Conservation (phyloP, 257 asterid species). For the Solanum peruvianum region DNA sequence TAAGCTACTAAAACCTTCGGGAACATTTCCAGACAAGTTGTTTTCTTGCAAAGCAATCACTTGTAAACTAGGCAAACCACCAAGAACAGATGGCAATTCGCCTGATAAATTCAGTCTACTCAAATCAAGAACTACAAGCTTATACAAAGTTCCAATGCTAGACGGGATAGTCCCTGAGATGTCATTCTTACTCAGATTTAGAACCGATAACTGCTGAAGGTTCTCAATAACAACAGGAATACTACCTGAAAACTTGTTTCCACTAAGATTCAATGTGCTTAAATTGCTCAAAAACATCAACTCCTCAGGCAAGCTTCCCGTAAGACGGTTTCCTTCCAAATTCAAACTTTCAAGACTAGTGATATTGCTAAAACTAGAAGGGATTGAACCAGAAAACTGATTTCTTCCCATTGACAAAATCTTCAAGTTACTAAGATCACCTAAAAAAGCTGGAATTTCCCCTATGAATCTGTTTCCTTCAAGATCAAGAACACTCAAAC, state of each 20-base stretch:
- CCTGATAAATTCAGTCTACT: slow-evolving; percentile 56
- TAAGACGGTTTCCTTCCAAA: slow-evolving; percentile 30
- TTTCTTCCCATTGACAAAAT: slow-evolving; percentile 40
- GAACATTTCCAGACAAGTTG: slow-evolving; percentile 39
- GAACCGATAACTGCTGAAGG: slow-evolving; percentile 30
- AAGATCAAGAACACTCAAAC: slow-evolving; percentile 41
- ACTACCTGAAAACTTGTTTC: slow-evolving; percentile 42
- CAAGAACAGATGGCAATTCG: slow-evolving; percentile 38
- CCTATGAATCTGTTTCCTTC: slow-evolving; percentile 43
- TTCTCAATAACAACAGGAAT: slow-evolving; percentile 34
- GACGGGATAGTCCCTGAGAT: slow-evolving; percentile 38
- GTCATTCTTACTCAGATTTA: slow-evolving; percentile 49
- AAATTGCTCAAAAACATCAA: slow-evolving; percentile 36
- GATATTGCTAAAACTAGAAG: slow-evolving; percentile 27
- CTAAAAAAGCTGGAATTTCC: slow-evolving; percentile 28
- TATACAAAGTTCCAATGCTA: slow-evolving; percentile 48
- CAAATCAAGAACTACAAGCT: slow-evolving; percentile 42
- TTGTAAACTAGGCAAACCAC: slow-evolving; percentile 59
- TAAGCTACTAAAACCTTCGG: slow-evolving; percentile 66
- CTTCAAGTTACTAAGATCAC: slow-evolving; percentile 22
- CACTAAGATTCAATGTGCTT: slow-evolving; percentile 39
- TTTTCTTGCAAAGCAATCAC: slow-evolving; percentile 66
- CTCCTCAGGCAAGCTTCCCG: slow-evolving; percentile 39
- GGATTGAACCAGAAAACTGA: slow-evolving; percentile 35
- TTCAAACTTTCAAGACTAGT: slow-evolving; percentile 35